Conservation (phyloP, 306 rosid genomes). For the Prunus dulcis region DNA sequence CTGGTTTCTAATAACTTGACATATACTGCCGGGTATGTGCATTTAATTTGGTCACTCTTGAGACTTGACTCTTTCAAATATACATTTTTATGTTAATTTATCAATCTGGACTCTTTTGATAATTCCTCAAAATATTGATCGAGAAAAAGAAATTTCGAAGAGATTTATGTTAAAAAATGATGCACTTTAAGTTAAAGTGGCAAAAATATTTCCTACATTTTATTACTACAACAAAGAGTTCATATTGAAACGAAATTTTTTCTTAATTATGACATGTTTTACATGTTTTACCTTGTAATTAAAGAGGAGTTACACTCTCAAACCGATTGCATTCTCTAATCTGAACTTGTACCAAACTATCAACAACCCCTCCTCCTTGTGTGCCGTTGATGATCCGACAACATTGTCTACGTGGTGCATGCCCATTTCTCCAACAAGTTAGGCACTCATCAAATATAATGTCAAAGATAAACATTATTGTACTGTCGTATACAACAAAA, state of each 20-base stretch:
- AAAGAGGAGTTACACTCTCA: constrained; percentile 56
- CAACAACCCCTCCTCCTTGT: background rate
- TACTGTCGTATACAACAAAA: too few species aligned
- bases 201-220: too few species aligned
- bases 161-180: too few species aligned
- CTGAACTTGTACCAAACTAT: constrained; percentile 17
- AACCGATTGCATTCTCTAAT: constrained; percentile 47
- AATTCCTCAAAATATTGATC: too few species aligned
- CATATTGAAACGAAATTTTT: too few species aligned
- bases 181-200: too few species aligned
- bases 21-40: background rate
- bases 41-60: background rate
- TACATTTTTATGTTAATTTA: background rate
- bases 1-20: background rate
- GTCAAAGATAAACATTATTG: too few species aligned
- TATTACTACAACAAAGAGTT: too few species aligned
- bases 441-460: too few species aligned
- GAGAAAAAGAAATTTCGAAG: too few species aligned
- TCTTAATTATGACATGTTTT: too few species aligned
- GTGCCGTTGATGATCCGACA: constrained; percentile 37
- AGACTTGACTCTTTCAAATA: background rate
- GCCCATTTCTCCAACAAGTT: constrained; percentile 9
- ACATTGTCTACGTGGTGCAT: constrained; percentile 90
- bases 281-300: background rate
- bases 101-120: background rate